Evolutionary conservation across 225 moss, liverwort and hornwort species (phyloP), one percentile per base, ranked within the genome.

Genomic region (Takakia lepidozioides): DNA sequence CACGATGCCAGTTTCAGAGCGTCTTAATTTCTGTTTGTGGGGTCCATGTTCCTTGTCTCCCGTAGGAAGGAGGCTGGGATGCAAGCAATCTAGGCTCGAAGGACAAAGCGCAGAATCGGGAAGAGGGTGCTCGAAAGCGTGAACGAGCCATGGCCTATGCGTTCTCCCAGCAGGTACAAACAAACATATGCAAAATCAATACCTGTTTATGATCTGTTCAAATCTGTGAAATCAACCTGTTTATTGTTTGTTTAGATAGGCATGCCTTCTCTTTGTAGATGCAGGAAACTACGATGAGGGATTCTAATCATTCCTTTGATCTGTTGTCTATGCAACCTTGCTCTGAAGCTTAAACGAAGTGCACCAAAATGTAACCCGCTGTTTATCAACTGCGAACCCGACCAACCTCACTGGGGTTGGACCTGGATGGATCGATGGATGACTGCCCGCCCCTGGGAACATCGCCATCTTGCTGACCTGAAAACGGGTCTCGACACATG

Each of bases 391-490:
- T 82, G 76, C 51, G 92, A 92, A 59, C 87, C 92, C 37, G 85
- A 92, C 69, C 92, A 88, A 63, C 88, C 92, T 29, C 92, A 92
- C 59, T 92, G 92, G 92, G 92, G 92, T 5, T 92, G 92, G 92
- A 92, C 85, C 54, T 92, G 92, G 92, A 75, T 92, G 54, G 92
- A 92, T 56, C 85, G 92, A 38, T 92, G 92, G 92, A 92, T 92
- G 92, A 80, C 92, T 65, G 92, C 87, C 18, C 79, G 92, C 10
- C 92, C 92, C 36, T 92, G 92, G 92, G 92, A 92, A 64, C 85
- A 85, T 49, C 87, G 66, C 27, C 65, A 66, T 35, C 62, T 70
- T 26, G 78, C 73, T 55, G 49, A 62, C 55, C 29, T 66, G 35
- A 74, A 79, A 43, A 74, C 29, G 66, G 69, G 22, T 7, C 44